Base-by-base conservation (phyloP, 140 eudicot genomes). In the Bidens hawaiensis region DNA sequence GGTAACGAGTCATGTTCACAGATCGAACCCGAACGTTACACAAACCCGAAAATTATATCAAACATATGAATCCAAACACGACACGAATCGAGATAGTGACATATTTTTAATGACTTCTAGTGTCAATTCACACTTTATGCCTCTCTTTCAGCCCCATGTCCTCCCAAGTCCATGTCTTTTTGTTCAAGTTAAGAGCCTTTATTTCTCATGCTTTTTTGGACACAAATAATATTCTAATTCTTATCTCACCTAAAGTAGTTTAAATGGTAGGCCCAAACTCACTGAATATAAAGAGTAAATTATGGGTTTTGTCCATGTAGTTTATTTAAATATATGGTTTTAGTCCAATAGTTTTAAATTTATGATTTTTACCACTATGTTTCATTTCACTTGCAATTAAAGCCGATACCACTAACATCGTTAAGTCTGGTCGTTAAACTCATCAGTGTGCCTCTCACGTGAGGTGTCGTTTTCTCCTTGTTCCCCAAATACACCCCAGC, bases 201-300 rank as follows among this genome's bases (percentile, higher is more conserved):
- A 38, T 38, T 10, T 10, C 13, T 38, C 16, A 64, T 31, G 47
- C 31, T 45, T 9, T 62, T n/a, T 45, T 70, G 41, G 45, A 24
- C 51, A 22, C 36, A 47, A 14, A 68, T 19, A 25, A 57, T 59
- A 19, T 48, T 9, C 10, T 0, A 15, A 60, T 47, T 25, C 61
- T 22, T 33, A 68, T 59, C 21, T 28, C 49, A 46, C 31, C 5
- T 15, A 28, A 43, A 43, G n/a, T n/a, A n/a, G 23, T 19, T 30
- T 21, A 46, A 7, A 25, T 24, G 62, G 38, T 36, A 50, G 69
- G 43, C 42, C 59, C 60, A 70, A 70, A 70, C 55, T 53, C 63
- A 36, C 43, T 18, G 36, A 71, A 34, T n/a, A n/a, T n/a, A n/a
- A n/a, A n/a, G n/a, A n/a, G n/a, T n/a, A n/a, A n/a, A n/a, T n/a